phyloP scores from a whole-genome alignment of 352 stramenopile species.

The Sclerospora graminicola region DNA sequence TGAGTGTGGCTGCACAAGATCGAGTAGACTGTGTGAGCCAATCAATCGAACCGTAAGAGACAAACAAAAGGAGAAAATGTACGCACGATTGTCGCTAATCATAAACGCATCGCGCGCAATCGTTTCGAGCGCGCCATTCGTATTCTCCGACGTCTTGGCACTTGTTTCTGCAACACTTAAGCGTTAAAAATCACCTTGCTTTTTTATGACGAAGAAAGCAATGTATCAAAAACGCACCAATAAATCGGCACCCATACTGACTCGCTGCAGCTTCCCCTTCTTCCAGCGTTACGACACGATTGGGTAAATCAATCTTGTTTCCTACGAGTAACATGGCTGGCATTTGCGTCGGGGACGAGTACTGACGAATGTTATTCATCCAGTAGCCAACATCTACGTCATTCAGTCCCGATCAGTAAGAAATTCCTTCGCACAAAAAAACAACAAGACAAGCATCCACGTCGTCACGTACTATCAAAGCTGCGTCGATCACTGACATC shows the following conservation, averaged over 20 bases:
- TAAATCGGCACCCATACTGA: slow-evolving; percentile 82
- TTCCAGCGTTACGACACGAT: slow-evolving; percentile 66
- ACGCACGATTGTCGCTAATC: slow-evolving; percentile 82
- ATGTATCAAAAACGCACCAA: slow-evolving; percentile 32
- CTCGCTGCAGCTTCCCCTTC: slow-evolving; percentile 72
- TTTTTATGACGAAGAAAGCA: background rate
- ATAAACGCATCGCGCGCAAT: slow-evolving; percentile 79
- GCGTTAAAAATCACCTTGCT: too few relatives aligned
- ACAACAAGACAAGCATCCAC: slow-evolving; percentile 3
- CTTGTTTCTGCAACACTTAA: slow-evolving; percentile 64
- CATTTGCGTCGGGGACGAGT: slow-evolving; percentile 61
- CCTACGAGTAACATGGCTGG: slow-evolving; percentile 82
- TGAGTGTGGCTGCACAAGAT: slow-evolving; percentile 43
- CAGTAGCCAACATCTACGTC: slow-evolving; percentile 87
- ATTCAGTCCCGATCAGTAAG: slow-evolving; percentile 11
- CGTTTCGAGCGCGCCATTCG: slow-evolving; percentile 74
- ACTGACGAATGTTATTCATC: slow-evolving; percentile 93
- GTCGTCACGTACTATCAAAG: slow-evolving; percentile 81
- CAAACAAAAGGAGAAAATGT: background rate
- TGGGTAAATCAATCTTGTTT: slow-evolving; percentile 90
- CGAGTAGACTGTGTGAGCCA: slow-evolving; percentile 1
- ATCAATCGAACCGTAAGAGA: background rate
- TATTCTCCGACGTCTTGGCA: slow-evolving; percentile 84
- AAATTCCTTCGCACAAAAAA: background rate
- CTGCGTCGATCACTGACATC: slow-evolving; percentile 87